Percentiles rank a stretch among this genome's conserved stretches.
Conservation (phyloP, 2,329 filamentous ascomycete genomes). For the Phoma sp. region DNA sequence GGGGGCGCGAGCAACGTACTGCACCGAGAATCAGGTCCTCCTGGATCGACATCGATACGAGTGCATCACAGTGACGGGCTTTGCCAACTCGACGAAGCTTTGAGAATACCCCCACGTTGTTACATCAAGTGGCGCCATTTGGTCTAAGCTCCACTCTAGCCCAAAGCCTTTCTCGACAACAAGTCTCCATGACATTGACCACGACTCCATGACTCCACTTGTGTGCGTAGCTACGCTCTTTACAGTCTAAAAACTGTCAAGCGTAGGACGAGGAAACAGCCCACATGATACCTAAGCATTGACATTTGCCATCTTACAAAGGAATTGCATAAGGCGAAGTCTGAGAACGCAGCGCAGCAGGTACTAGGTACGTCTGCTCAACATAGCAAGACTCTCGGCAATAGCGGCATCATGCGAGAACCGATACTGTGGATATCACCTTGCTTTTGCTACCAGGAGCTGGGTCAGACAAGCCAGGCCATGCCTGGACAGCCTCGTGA, state of each 20-base stretch:
- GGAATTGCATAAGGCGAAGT: background rate
- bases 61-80: constrained; percentile 4
- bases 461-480: constrained; percentile 21
- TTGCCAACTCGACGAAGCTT: constrained; percentile 7
- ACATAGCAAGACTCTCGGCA: background rate
- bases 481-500: constrained; percentile 29
- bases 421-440: constrained; percentile 8
- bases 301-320: background rate
- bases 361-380: background rate
- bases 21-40: constrained; percentile 1
- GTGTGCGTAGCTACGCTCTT: constrained; percentile 3
- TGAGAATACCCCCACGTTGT: constrained; percentile 31
- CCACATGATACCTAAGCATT: background rate
- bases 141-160: constrained; percentile 22
- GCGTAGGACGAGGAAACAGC: background rate
- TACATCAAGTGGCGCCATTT: constrained; percentile 27
- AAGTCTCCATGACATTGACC: constrained; percentile 8
- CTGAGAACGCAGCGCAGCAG: background rate
- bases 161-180: constrained; percentile 26
- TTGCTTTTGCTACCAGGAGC: constrained; percentile 38
- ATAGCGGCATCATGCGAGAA: background rate
- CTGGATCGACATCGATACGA: background rate
- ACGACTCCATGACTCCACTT: constrained; percentile 2
- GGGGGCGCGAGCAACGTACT: background rate
- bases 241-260: background rate